Evolutionary conservation across 441 rosid genomes (phyloP).

Genomic region (Euphorbia schlechtendalii): DNA sequence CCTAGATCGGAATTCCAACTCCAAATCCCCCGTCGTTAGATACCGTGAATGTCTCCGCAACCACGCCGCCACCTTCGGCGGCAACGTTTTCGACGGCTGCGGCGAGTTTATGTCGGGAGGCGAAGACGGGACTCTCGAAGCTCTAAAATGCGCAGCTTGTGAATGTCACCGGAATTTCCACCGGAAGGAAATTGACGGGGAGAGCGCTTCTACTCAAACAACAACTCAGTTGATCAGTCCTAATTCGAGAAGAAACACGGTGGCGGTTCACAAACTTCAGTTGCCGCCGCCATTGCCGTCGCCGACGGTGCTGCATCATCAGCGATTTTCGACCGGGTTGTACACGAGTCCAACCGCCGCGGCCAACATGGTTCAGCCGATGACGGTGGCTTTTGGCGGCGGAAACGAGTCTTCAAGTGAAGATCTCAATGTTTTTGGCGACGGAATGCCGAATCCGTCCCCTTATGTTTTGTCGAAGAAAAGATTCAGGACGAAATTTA

Average conservation of each 20-base stretch:
- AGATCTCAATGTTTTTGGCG: conserved; percentile 53
- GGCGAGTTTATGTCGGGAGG: conserved; percentile 98
- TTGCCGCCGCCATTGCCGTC: conserved; percentile 44
- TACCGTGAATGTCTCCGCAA: conserved; percentile 84
- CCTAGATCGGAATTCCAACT: conserved; percentile 52
- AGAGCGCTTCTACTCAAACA: conserved; percentile 11
- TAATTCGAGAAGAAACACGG: conserved; percentile 27
- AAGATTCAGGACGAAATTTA: conserved; percentile 72
- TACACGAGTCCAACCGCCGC: conserved; percentile 42
- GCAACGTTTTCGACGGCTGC: conserved; percentile 78
- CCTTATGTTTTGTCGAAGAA: conserved; percentile 54
- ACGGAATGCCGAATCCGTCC: conserved; percentile 31
- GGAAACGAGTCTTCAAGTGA: conserved; percentile 90
- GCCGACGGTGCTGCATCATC: too few species aligned
- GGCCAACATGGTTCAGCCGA: conserved; percentile 60
- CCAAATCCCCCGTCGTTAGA: conserved; percentile 31
- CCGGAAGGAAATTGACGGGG: conserved; percentile 59
- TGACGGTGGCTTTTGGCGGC: conserved; percentile 77
- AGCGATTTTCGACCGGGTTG: conserved; percentile 33
- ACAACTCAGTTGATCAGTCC: conserved; percentile 24
- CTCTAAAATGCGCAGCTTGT: conserved; percentile 87
- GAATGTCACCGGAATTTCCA: conserved; percentile 96
- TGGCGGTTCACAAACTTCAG: conserved; percentile 46
- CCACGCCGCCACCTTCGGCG: conserved; percentile 85
- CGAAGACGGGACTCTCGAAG: conserved; percentile 58